phyloP scores from a whole-genome alignment of 768 basidiomycete genomes.

The Amanita fuliginea region DNA sequence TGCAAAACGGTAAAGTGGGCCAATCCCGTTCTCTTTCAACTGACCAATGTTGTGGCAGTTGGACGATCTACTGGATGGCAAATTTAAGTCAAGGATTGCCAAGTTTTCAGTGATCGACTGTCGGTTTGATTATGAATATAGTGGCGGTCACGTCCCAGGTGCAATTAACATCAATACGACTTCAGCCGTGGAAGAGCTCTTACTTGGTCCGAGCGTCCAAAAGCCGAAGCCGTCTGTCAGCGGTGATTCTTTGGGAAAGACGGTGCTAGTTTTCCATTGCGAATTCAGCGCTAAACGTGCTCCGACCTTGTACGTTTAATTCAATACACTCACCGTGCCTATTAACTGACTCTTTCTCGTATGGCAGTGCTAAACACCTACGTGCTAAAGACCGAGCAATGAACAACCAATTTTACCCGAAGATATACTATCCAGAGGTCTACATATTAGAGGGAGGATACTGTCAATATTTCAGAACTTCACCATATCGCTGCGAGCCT shows the following conservation, averaged over 20 bases:
- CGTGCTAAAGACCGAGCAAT: constrained; percentile 82
- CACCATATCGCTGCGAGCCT: constrained; percentile 65
- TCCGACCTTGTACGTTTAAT: constrained; percentile 77
- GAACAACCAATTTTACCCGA: constrained; percentile 86
- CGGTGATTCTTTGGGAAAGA: constrained; percentile 66
- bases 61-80: constrained; percentile 66
- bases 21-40: constrained; percentile 2
- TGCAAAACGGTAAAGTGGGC: constrained; percentile 52
- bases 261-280: constrained; percentile 91
- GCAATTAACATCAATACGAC: constrained; percentile 89
- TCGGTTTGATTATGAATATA: constrained; percentile 94
- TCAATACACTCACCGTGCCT: background rate
- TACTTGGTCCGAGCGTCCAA: constrained; percentile 46
- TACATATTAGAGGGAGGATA: constrained; percentile 98
- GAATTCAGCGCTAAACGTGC: constrained; percentile 95
- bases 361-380: constrained; percentile 77
- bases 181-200: constrained; percentile 64
- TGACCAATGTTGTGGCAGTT: constrained; percentile 36
- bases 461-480: constrained; percentile 71
- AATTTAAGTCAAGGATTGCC: constrained; percentile 51
- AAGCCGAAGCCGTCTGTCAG: constrained; percentile 64
- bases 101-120: constrained; percentile 86
- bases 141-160: constrained; percentile 85
- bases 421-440: constrained; percentile 90
- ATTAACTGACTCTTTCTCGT: background rate